Evolutionary conservation across 306 rosid species (phyloP).

Genomic region (Herpetospermum pedunculosum): DNA sequence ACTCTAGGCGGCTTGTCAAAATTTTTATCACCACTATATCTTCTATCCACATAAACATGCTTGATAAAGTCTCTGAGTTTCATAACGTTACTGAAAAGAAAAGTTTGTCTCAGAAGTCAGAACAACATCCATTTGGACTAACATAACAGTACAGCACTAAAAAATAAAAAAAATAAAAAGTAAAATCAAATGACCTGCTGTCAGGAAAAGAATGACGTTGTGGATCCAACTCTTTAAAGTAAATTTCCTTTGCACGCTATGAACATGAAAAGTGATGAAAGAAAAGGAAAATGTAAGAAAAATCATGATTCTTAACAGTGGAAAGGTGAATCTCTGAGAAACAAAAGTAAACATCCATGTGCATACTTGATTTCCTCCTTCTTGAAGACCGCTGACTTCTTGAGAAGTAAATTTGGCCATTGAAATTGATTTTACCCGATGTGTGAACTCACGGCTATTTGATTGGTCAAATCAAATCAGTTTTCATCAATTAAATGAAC

Average conservation of each 20-base stretch:
- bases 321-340: slow-evolving; percentile 11
- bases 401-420: slow-evolving; percentile 94
- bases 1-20: slow-evolving; percentile 63
- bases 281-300: slow-evolving; percentile 15
- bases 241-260: slow-evolving; percentile 76
- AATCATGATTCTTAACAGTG: slow-evolving; percentile 4
- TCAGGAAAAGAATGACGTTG: slow-evolving; percentile 73
- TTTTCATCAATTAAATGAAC: slow-evolving; percentile 10
- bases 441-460: slow-evolving; percentile 89
- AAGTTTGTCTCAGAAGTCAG: slow-evolving; percentile 44
- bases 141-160: slow-evolving; percentile 7
- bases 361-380: slow-evolving; percentile 90
- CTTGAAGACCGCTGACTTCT: slow-evolving; percentile 92
- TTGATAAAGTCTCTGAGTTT: slow-evolving; percentile 87
- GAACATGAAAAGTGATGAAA: slow-evolving; percentile 20
- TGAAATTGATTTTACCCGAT: slow-evolving; percentile 84
- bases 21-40: slow-evolving; percentile 59
- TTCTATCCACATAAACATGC: slow-evolving; percentile 87
- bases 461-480: not conserved
- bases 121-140: slow-evolving; percentile 6
- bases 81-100: slow-evolving; percentile 65
- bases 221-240: slow-evolving; percentile 87
- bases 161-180: not conserved
- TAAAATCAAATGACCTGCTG: slow-evolving; percentile 38
- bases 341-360: not conserved